phyloP scores from a whole-genome alignment of 2,329 filamentous ascomycete genomes.

The Fusarium temperatum region DNA sequence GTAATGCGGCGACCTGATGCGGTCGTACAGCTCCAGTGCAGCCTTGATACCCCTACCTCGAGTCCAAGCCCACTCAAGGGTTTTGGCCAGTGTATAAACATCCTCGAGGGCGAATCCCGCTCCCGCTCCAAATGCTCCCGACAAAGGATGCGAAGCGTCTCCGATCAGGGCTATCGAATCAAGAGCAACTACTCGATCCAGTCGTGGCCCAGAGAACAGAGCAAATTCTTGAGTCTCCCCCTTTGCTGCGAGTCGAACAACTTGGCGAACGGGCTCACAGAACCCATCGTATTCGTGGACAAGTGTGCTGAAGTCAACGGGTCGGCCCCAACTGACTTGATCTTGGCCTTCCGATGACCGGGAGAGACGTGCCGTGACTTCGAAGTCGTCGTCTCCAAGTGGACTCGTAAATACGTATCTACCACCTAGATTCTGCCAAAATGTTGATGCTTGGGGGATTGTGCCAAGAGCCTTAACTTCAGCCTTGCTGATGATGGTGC shows the following conservation, averaged over 20 bases:
- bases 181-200: slow-evolving; percentile 39
- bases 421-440: slow-evolving; percentile 46
- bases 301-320: slow-evolving; percentile 33
- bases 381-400: slow-evolving; percentile 46
- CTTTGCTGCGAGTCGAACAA: slow-evolving; percentile 42
- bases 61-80: slow-evolving; percentile 38
- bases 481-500: slow-evolving; percentile 42
- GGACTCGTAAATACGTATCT: slow-evolving; percentile 48
- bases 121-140: slow-evolving; percentile 54
- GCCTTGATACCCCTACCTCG: slow-evolving; percentile 18
- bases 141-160: slow-evolving; percentile 64
- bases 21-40: slow-evolving; percentile 41
- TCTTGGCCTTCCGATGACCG: slow-evolving; percentile 34
- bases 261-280: slow-evolving; percentile 42
- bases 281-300: slow-evolving; percentile 43
- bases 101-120: slow-evolving; percentile 52
- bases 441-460: slow-evolving; percentile 42
- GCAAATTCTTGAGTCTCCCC: slow-evolving; percentile 43
- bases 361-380: slow-evolving; percentile 42
- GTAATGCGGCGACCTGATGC: slow-evolving; percentile 45
- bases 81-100: slow-evolving; percentile 37
- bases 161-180: slow-evolving; percentile 57
- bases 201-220: slow-evolving; percentile 43
- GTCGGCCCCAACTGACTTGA: slow-evolving; percentile 45
- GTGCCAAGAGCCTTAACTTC: slow-evolving; percentile 42